A percentile compares a stretch with the other conserved stretches of the same genome.
Evolutionary conservation across 2,329 filamentous ascomycete genomes (phyloP).

Genomic region (Colletotrichum eremochloae): DNA sequence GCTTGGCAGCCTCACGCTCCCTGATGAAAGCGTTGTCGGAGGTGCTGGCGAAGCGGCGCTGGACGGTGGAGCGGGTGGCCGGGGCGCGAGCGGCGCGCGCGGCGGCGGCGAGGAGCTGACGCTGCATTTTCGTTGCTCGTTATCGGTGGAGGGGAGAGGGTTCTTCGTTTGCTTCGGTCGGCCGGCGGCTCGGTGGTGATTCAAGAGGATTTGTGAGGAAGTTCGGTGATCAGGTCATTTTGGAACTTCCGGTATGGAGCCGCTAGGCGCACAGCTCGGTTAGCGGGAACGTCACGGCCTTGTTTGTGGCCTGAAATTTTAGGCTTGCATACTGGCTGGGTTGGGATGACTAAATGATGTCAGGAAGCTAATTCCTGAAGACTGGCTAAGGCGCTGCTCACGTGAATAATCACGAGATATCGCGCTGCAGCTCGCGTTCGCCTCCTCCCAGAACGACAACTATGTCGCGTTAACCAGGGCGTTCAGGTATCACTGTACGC

Average conservation of each 20-base stretch:
- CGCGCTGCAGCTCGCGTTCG: slow-evolving; percentile 32
- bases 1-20: slow-evolving; percentile 90
- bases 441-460: slow-evolving; percentile 13
- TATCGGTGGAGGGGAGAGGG: slow-evolving; percentile 36
- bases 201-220: slow-evolving; percentile 31
- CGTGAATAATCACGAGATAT: slow-evolving; percentile 19
- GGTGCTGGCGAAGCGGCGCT: slow-evolving; percentile 80
- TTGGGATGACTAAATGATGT: slow-evolving; percentile 41
- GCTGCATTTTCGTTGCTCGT: slow-evolving; percentile 68
- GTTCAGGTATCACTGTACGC: neutral
- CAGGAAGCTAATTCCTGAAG: neutral
- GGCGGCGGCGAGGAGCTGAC: slow-evolving; percentile 70
- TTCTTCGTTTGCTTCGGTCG: slow-evolving; percentile 27
- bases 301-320: slow-evolving; percentile 37
- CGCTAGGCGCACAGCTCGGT: slow-evolving; percentile 38
- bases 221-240: slow-evolving; percentile 46
- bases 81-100: slow-evolving; percentile 72
- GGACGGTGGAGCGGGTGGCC: slow-evolving; percentile 66
- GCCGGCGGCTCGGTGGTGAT: slow-evolving; percentile 21
- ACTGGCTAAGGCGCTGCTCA: neutral
- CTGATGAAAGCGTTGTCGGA: slow-evolving; percentile 93
- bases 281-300: slow-evolving; percentile 38
- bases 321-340: slow-evolving; percentile 15
- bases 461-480: slow-evolving; percentile 15
- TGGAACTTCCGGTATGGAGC: slow-evolving; percentile 24